Evolutionary conservation across 176 grass and related monocot species (phyloP).

Genomic region (Bonia amplexicaulis): DNA sequence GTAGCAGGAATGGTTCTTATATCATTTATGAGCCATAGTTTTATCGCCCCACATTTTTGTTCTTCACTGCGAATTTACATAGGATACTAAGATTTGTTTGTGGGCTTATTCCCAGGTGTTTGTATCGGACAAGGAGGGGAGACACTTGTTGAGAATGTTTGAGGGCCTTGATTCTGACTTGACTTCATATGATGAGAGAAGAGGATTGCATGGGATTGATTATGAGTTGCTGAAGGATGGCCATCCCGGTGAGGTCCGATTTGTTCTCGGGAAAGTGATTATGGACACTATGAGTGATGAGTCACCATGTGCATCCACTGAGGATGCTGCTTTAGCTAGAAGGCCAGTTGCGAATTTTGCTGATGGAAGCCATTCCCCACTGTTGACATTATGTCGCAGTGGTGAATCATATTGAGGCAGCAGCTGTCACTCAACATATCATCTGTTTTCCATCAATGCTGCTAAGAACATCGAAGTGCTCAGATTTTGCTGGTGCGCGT

Average conservation of each 20-base stretch:
- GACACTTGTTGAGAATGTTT: slow-evolving; percentile 50
- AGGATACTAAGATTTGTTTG: neutral
- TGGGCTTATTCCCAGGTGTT: slow-evolving; percentile 49
- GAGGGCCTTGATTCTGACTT: slow-evolving; percentile 33
- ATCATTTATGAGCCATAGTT: neutral
- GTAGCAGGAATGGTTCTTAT: neutral
- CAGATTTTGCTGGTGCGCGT: neutral
- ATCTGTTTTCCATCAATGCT: neutral
- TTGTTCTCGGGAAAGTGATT: slow-evolving; percentile 70
- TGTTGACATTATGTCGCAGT: neutral
- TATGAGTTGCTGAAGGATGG: slow-evolving; percentile 63
- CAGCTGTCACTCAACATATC: neutral
- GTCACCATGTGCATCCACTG: neutral
- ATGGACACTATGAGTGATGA: slow-evolving; percentile 51
- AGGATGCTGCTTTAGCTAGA: neutral
- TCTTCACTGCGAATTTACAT: neutral
- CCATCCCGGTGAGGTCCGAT: slow-evolving; percentile 50
- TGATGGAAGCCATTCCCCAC: neutral
- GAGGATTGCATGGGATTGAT: slow-evolving; percentile 46
- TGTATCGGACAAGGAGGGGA: slow-evolving; percentile 41
- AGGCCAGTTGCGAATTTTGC: neutral
- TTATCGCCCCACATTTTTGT: neutral
- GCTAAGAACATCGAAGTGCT: neutral
- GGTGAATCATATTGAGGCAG: neutral
- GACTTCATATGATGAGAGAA: slow-evolving; percentile 26